Base-by-base conservation (phyloP, 108 stramenopile genomes). In the Nitzschia sp. region DNA sequence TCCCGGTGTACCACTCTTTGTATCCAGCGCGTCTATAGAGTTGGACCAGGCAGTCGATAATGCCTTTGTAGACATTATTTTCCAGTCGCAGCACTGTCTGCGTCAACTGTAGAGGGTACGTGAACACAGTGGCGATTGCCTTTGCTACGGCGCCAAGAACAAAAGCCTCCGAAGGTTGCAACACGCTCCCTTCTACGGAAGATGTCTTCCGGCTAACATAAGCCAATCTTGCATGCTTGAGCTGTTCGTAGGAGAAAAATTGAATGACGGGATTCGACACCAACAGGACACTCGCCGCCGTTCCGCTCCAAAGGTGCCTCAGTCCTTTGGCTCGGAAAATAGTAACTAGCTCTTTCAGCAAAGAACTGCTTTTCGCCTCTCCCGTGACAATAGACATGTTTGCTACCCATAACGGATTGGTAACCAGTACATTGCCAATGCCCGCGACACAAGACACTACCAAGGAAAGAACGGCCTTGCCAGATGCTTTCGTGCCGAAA, bases 251-350 rank as follows among this genome's bases (percentile, higher is more conserved):
- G 4, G 82, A 68, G 56, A 93, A 86, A 66, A 91, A 93, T 75
- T 98, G 97, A 35, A 98, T 91, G 76, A 92, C 86, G 18, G 97
- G 97, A 74, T 98, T 98, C 49, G 88, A 87, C n/a, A 98, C 95
- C 17, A 96, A 79, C 6, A 96, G 61, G n/a, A 98, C 58, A 21
- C 94, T 95, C 19, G 95, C 83, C 8, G 46, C 32, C 25, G 89
- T 94, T 23, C 93, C 87, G 64, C 64, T 78, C 93, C 93, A 94
- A 53, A 94, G 62, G 19, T 79, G 81, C 6, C 26, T 27, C 8
- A 69, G 18, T 1, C 91, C 91, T 24, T 80, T 75, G 17, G 73
- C 54, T 45, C 66, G 64, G 15, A 64, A 55, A 60, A 91, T 82
- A 18, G 27, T 21, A 19, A 59, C 11, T 46, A 84, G 64, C 53